phyloP scores from a whole-genome alignment of 129 eudicot genomes.

The Dittrichia graveolens region DNA sequence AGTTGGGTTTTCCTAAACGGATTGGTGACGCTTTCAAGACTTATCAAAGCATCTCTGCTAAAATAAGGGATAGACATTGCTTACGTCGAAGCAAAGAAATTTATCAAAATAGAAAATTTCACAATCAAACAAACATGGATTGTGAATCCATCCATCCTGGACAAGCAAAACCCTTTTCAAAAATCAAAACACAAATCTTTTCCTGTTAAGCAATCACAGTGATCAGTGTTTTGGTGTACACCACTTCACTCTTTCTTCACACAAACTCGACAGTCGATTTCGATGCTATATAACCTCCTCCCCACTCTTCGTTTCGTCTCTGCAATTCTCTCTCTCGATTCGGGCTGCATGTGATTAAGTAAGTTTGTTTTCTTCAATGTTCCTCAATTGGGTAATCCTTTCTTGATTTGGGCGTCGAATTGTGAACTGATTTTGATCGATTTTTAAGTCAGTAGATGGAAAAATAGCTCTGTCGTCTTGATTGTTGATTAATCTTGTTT shows the following conservation, averaged over 20 bases:
- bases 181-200: background rate
- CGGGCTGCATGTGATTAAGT: constrained; percentile 27
- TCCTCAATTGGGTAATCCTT: background rate
- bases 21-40: constrained; percentile 37
- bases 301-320: constrained; percentile 6
- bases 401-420: constrained; percentile 19
- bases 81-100: constrained; percentile 39
- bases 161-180: background rate
- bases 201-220: constrained; percentile 20
- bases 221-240: constrained; percentile 5
- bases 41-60: constrained; percentile 28
- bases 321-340: constrained; percentile 14
- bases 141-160: background rate
- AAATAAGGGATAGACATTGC: constrained; percentile 28
- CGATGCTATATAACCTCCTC: constrained; percentile 29
- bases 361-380: constrained; percentile 9
- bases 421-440: background rate
- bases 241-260: constrained; percentile 25
- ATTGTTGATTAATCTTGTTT: constrained; percentile 16
- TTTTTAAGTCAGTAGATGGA: background rate
- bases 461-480: background rate
- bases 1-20: constrained; percentile 5
- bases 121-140: background rate
- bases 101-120: constrained; percentile 2
- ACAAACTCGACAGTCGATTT: background rate